Percentiles rank a stretch among this genome's conserved stretches.
Evolutionary conservation across 495 filamentous ascomycete species (phyloP).

Genomic region (Acidiella bohemica): DNA sequence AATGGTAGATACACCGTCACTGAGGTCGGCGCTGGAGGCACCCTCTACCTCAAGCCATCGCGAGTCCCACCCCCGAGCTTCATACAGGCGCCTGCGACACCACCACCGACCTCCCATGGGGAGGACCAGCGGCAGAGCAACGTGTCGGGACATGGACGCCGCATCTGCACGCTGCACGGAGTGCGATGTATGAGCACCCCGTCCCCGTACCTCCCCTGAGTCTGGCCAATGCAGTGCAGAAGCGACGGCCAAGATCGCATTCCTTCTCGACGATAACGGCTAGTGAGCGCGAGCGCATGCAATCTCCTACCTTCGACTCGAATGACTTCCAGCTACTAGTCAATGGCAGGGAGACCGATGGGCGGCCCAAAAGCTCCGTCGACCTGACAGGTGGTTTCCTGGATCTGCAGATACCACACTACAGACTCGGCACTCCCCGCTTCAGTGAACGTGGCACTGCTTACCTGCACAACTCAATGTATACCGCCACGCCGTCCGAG

Average conservation of each 20-base stretch:
- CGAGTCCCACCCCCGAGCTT: slow-evolving; percentile 6
- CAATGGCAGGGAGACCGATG: slow-evolving; percentile 59
- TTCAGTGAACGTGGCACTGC: slow-evolving; percentile 71
- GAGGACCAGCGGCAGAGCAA: slow-evolving; percentile 4
- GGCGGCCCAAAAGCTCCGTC: slow-evolving; percentile 53
- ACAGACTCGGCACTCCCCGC: slow-evolving; percentile 67
- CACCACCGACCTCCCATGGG: slow-evolving; percentile 12
- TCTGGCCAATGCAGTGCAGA: slow-evolving; percentile 9
- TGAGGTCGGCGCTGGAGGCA: slow-evolving; percentile 13
- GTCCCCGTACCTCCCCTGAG: slow-evolving; percentile 16
- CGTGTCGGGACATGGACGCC: slow-evolving; percentile 15
- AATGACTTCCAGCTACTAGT: slow-evolving; percentile 26
- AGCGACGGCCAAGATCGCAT: slow-evolving; percentile 33
- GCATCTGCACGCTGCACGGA: neutral
- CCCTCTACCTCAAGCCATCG: slow-evolving; percentile 18
- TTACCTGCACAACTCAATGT: slow-evolving; percentile 61
- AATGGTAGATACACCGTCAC: slow-evolving; percentile 12
- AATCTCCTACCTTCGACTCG: slow-evolving; percentile 57
- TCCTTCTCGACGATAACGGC: slow-evolving; percentile 46
- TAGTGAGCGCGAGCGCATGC: slow-evolving; percentile 28
- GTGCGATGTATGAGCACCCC: neutral
- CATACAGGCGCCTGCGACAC: slow-evolving; percentile 12
- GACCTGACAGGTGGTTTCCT: slow-evolving; percentile 44
- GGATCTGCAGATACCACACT: slow-evolving; percentile 73
- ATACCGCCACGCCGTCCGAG: slow-evolving; percentile 43